Evolutionary conservation across 2,329 filamentous ascomycete species (phyloP), one percentile per base, ranked within the genome.

Genomic region (Aspergillus fischeri): DNA sequence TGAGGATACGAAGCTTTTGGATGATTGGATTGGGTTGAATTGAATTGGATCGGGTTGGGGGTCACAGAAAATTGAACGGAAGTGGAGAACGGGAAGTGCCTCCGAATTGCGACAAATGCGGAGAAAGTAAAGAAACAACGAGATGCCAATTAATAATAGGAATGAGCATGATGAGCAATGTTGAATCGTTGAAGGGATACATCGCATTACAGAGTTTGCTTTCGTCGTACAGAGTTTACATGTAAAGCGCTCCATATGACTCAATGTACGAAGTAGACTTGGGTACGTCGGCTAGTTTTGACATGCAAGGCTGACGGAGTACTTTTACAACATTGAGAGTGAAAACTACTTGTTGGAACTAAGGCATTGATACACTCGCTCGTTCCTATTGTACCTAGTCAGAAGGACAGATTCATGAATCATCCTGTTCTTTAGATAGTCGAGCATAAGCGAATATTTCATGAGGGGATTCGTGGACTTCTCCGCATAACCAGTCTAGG

Each of bases 1-100:
- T 44, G 41, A 44, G 54, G 58, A 61, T 57, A 63, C 63, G 61
- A 64, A 65, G 63, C 63, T 65, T 65, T 60, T 57, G 45, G 59
- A 57, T 55, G 57, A 57, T 58, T 50, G 60, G 62, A 57, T 45
- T 32, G 29, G 11, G 49, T 56, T 59, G 24, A 38, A 51, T 53
- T 47, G 32, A 35, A 57, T 58, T 49, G 60, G 59, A 57, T 45
- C 27, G 38, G 11, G 48, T 53, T 47, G 50, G 57, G 50, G 49
- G 42, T 38, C 35, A n/a, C 32, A 29, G 44, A 48, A 35, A 29
- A 41, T 54, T 54, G 54, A 48, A 54, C 48, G 48, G 54, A 11
- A 52, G 60, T 63, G 63, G 62, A 62, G 60, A 56, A 63, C 61
- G 61, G 63, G 62, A 64, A 51, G 55, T 53, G 57, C 53, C 58